These are phyloP conservation scores for Globomyces pollinis-pini DNA, from an alignment of 192 early-diverging fungal species.

Conservation along the genomic window DNA sequence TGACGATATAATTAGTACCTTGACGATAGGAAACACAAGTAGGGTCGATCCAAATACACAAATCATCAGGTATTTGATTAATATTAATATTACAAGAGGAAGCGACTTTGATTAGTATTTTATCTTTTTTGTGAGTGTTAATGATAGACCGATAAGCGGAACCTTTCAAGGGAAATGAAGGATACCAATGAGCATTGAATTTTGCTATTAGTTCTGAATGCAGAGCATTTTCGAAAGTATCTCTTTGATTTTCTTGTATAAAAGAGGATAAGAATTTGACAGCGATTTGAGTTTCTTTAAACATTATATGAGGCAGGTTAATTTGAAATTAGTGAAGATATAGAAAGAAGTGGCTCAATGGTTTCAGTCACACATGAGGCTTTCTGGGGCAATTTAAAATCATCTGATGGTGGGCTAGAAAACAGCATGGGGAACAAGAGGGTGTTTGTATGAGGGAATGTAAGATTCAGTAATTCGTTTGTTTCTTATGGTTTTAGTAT, in stretches of 20 bases:
- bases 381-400: too few relatives aligned
- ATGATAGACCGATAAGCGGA: neutral
- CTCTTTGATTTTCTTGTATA: neutral
- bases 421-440: too few relatives aligned
- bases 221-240: slow-evolving; percentile 1
- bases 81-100: neutral
- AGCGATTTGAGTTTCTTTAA: slow-evolving; percentile 11
- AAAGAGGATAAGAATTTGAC: neutral
- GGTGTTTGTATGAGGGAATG: too few relatives aligned
- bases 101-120: neutral
- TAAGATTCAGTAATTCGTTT: too few relatives aligned
- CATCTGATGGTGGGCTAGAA: too few relatives aligned
- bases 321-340: too few relatives aligned
- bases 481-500: too few relatives aligned
- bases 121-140: neutral
- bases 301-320: slow-evolving; percentile 8
- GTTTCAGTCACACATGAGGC: too few relatives aligned
- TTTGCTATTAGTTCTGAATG: slow-evolving; percentile 1
- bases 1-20: neutral
- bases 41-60: slow-evolving; percentile 11
- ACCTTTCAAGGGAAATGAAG: neutral
- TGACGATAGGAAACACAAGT: slow-evolving; percentile 1
- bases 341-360: too few relatives aligned
- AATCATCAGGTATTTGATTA: neutral
- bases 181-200: slow-evolving; percentile 9